phyloP scores from a whole-genome alignment of 305 asterid species.

The Striga hermonthica region DNA sequence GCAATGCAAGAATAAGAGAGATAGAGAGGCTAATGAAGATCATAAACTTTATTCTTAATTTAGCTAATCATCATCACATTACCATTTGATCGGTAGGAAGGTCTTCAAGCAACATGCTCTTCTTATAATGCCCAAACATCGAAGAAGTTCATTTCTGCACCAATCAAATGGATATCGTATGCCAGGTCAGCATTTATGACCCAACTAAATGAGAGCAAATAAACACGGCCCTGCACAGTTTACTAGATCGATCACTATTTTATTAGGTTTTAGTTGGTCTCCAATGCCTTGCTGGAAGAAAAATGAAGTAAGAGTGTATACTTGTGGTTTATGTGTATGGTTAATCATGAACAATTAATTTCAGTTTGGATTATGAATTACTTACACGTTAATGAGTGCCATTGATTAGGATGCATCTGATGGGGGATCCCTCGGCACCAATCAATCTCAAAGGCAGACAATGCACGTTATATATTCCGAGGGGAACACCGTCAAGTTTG shows the following conservation, averaged over 20 bases:
- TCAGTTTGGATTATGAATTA: not conserved
- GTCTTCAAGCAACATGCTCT: not conserved
- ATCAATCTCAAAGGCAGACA: slow-evolving; percentile 86
- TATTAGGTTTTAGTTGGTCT: too few species aligned
- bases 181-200: not conserved
- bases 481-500: slow-evolving; percentile 63
- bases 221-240: not conserved
- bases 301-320: not conserved
- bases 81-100: not conserved
- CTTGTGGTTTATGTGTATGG: not conserved
- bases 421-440: slow-evolving; percentile 94
- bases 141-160: slow-evolving; percentile 24
- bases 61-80: not conserved
- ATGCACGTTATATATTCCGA: slow-evolving; percentile 70
- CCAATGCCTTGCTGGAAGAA: not conserved
- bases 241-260: too few species aligned
- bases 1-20: not conserved
- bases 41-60: not conserved
- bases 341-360: not conserved
- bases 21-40: not conserved
- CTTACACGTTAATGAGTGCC: slow-evolving; percentile 21
- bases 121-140: slow-evolving; percentile 4
- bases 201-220: not conserved
- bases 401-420: slow-evolving; percentile 85
- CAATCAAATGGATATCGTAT: not conserved